Percentiles rank a stretch among this genome's conserved stretches.
phyloP scores from a whole-genome alignment of 345 rosid genomes.

The Citrus medica region DNA sequence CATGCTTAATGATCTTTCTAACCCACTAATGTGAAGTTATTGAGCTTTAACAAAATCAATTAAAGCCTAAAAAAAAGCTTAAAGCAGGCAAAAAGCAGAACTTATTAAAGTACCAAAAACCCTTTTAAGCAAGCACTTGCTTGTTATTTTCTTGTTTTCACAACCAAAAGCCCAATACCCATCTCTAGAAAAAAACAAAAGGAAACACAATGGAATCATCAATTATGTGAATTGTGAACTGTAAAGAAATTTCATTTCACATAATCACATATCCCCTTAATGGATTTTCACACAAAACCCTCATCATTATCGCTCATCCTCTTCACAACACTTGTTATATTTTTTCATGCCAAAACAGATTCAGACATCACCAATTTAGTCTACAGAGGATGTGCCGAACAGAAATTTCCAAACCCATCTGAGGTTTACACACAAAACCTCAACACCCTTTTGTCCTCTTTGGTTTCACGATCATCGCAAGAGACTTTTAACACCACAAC shows the following conservation, averaged over 20 bases:
- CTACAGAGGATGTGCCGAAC: slow-evolving; percentile 75
- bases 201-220: neutral
- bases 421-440: slow-evolving; percentile 60
- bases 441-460: slow-evolving; percentile 40
- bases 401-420: slow-evolving; percentile 59
- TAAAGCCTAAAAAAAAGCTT: neutral
- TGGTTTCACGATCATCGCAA: slow-evolving; percentile 61
- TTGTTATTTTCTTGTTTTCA: neutral
- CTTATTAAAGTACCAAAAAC: neutral
- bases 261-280: slow-evolving; percentile 7
- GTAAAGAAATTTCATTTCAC: neutral
- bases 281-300: slow-evolving; percentile 25
- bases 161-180: neutral
- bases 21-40: neutral
- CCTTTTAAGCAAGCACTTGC: neutral
- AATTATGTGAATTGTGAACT: neutral
- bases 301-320: slow-evolving; percentile 9
- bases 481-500: slow-evolving; percentile 41
- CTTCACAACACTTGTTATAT: slow-evolving; percentile 13
- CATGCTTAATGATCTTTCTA: too few species aligned
- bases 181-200: slow-evolving; percentile 1
- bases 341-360: slow-evolving; percentile 7
- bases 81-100: neutral
- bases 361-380: slow-evolving; percentile 51
- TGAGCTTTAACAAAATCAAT: neutral